Percentiles rank a stretch among this genome's conserved stretches.
Evolutionary conservation across 345 rosid species (phyloP).

Genomic region (Leavenworthia alabamica): DNA sequence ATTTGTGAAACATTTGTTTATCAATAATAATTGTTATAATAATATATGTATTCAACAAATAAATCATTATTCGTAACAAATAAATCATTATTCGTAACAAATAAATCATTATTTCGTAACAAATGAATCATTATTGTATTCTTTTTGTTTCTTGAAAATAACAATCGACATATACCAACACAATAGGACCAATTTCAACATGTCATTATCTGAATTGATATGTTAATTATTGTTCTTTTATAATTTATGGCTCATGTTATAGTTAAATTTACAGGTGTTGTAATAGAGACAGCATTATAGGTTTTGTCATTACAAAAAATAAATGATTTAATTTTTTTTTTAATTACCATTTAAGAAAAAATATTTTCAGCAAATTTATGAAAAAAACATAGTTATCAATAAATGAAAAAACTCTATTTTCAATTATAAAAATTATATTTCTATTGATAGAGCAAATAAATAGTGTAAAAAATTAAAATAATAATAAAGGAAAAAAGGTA

Average conservation of each 20-base stretch:
- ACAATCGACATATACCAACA: background rate
- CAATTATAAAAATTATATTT: background rate
- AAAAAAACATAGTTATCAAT: too few relatives aligned
- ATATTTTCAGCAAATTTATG: background rate
- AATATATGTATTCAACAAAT: constrained; percentile 8
- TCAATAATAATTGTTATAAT: background rate
- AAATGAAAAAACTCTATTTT: too few relatives aligned
- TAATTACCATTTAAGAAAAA: background rate
- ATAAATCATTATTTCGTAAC: too few relatives aligned
- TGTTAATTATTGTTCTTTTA: background rate
- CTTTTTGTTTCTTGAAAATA: constrained; percentile 9
- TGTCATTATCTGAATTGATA: constrained; percentile 19
- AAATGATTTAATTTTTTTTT: background rate
- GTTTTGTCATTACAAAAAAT: background rate
- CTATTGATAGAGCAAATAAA: background rate
- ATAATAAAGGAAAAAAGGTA: background rate
- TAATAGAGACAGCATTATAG: background rate
- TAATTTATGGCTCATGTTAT: background rate
- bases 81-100: too few relatives aligned
- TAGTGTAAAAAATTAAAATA: background rate
- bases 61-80: constrained; percentile 6
- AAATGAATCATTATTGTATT: too few relatives aligned
- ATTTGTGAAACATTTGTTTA: background rate
- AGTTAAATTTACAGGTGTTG: background rate
- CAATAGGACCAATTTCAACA: background rate